These are phyloP conservation scores for Pythium phragmiticola DNA, from an alignment of 352 stramenopile genomes.

Conservation along the genomic window DNA sequence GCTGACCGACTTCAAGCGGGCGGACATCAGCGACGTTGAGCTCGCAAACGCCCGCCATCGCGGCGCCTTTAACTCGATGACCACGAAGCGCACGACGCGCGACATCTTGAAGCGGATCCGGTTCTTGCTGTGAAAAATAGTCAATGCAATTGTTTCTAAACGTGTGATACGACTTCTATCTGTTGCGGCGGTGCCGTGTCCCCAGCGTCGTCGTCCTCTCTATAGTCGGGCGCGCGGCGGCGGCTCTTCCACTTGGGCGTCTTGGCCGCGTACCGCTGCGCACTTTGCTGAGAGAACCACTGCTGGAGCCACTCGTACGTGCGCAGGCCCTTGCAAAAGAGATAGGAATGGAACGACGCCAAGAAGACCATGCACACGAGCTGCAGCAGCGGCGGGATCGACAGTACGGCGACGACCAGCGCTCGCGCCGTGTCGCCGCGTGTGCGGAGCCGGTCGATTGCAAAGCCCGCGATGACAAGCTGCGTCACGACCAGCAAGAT, in stretches of 20 bases:
- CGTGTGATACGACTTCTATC: slow-evolving; percentile 17
- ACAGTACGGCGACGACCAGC: slow-evolving; percentile 29
- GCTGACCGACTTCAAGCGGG: slow-evolving; percentile 32
- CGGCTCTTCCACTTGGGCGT: slow-evolving; percentile 17
- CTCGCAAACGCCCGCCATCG: slow-evolving; percentile 26
- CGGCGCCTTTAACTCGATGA: slow-evolving; percentile 45
- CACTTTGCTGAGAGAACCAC: slow-evolving; percentile 22
- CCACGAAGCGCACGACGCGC: slow-evolving; percentile 29
- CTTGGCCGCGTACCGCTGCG: slow-evolving; percentile 18
- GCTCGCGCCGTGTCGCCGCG: slow-evolving; percentile 6
- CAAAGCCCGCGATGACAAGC: slow-evolving; percentile 44
- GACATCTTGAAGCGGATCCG: slow-evolving; percentile 54
- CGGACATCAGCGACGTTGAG: slow-evolving; percentile 23
- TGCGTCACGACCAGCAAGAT: slow-evolving; percentile 59
- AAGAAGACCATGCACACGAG: slow-evolving; percentile 61
- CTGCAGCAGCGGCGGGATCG: slow-evolving; percentile 43
- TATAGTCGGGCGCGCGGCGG: slow-evolving; percentile 1
- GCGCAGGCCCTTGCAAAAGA: slow-evolving; percentile 42
- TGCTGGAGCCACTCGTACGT: slow-evolving; percentile 66
- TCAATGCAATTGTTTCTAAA: slow-evolving; percentile 8
- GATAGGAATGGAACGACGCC: slow-evolving; percentile 62
- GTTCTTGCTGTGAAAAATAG: slow-evolving; percentile 54
- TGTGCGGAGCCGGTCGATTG: slow-evolving; percentile 30
- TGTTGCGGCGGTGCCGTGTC: background rate
- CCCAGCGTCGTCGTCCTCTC: slow-evolving; percentile 1